These are phyloP conservation scores for Aspergillaceae sp. DNA, from an alignment of 2,329 filamentous ascomycete species.

Conservation along the genomic window DNA sequence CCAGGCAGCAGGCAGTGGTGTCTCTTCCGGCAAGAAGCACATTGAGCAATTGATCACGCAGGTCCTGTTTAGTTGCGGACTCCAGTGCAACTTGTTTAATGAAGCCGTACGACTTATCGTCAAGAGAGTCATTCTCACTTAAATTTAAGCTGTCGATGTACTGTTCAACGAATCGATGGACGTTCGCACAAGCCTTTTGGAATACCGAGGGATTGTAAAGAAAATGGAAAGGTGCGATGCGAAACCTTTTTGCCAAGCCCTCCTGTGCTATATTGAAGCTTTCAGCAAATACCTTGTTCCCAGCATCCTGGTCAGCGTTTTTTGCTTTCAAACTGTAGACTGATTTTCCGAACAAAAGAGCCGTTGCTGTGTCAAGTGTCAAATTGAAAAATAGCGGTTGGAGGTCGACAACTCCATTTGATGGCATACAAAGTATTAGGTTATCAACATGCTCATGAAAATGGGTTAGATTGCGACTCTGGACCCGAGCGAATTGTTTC, in stretches of 20 bases:
- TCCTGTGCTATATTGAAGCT: slow-evolving; percentile 16
- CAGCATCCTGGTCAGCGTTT: slow-evolving; percentile 3
- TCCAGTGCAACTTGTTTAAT: slow-evolving; percentile 7
- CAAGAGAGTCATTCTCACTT: slow-evolving; percentile 1
- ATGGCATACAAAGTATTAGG: slow-evolving; percentile 19
- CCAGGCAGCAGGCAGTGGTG: slow-evolving; percentile 21
- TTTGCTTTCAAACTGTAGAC: slow-evolving; percentile 10
- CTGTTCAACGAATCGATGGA: slow-evolving; percentile 14
- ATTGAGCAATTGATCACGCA: slow-evolving; percentile 26
- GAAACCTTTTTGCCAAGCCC: slow-evolving; percentile 16
- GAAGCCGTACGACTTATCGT: slow-evolving; percentile 2
- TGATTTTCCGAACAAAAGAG: slow-evolving; percentile 30
- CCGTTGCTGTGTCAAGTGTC: slow-evolving; percentile 31
- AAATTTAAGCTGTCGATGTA: slow-evolving; percentile 9
- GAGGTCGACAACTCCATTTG: slow-evolving; percentile 17
- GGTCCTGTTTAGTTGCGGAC: slow-evolving; percentile 6
- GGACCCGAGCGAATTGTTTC: slow-evolving; percentile 26
- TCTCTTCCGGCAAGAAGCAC: slow-evolving; percentile 22
- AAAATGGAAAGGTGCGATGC: slow-evolving; percentile 24
- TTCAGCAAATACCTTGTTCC: slow-evolving; percentile 14
- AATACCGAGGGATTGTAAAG: slow-evolving; percentile 22
- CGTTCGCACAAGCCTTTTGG: slow-evolving; percentile 11
- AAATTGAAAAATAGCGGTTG: slow-evolving; percentile 33
- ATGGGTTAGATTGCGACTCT: slow-evolving; percentile 24
- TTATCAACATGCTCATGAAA: slow-evolving; percentile 24